A percentile compares a stretch with the other conserved stretches of the same genome.
Evolutionary conservation across 2,329 filamentous ascomycete genomes (phyloP).

Genomic region (Corniculantispora saksenae): DNA sequence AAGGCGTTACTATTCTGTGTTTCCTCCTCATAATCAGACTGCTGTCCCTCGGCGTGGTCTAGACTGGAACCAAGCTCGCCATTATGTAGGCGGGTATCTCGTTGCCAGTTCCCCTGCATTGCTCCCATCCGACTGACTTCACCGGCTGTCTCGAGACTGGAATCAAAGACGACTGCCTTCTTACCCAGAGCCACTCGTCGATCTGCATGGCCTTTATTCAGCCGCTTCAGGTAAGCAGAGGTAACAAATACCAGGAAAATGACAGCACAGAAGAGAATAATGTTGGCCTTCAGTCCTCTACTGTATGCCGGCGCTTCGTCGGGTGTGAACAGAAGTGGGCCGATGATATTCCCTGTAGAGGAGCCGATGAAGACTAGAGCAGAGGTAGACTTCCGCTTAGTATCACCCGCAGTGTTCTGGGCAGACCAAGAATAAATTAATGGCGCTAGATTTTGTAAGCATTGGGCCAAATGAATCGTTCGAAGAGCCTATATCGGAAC

Average conservation of each 20-base stretch:
- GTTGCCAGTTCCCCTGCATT: constrained; percentile 24
- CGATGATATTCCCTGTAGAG: constrained; percentile 66
- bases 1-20: constrained; percentile 30
- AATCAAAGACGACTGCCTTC: constrained; percentile 56
- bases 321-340: constrained; percentile 64
- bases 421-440: constrained; percentile 63
- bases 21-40: constrained; percentile 20
- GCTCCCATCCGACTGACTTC: constrained; percentile 41
- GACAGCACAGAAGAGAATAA: constrained; percentile 62
- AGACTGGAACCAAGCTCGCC: constrained; percentile 11
- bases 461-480: constrained; percentile 47
- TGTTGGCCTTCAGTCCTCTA: constrained; percentile 59
- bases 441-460: constrained; percentile 41
- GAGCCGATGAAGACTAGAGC: constrained; percentile 66
- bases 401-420: constrained; percentile 68
- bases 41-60: neutral
- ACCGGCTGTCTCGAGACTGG: constrained; percentile 55
- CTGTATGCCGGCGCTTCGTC: constrained; percentile 42
- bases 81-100: neutral
- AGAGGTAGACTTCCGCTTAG: constrained; percentile 67
- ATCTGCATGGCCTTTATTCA: constrained; percentile 58
- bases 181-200: constrained; percentile 61
- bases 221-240: constrained; percentile 48
- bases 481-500: constrained; percentile 36
- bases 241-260: constrained; percentile 48